Evolutionary conservation across 2,329 filamentous ascomycete genomes (phyloP), one percentile per base, ranked within the genome.

Genomic region (Pseudodiploospora longispora): DNA sequence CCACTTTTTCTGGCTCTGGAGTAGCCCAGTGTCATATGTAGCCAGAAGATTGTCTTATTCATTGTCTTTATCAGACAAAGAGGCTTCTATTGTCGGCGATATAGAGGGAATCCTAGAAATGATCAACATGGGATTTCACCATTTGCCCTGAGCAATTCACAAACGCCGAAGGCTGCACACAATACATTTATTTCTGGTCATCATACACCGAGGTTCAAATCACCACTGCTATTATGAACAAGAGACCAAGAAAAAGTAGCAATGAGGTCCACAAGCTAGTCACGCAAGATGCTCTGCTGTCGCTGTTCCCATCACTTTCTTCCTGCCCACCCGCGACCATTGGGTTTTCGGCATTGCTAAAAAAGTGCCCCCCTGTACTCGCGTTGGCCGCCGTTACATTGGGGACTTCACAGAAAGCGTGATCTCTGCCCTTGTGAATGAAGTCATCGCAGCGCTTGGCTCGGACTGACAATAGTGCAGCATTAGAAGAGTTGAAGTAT

Each of bases 401-500:
- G 1, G 51, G 50, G 28, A 63, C 45, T n/a, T 31, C 30, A 41
- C 62, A 65, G 6, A 51, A 40, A n/a, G 52, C 36, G 27, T 35
- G 43, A 30, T 42, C 41, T n/a, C 32, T 10, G 19, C 19, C 12
- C 4, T 12, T 30, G 9, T 47, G 38, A 6, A 38, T 36, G 50
- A 40, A n/a, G 29, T 38, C 19, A 8, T 41, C 36, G 27, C 58
- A 60, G 28, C 33, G 38, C 9, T 38, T 41, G 28, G 34, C 42
- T 36, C 40, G 44, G 30, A 39, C 39, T 28, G 40, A 34, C 38
- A 52, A 54, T 31, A 41, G 41, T 4, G 47, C 32, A 2, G 54
- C 50, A 19, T 68, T 53, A 3, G 82, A 81, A 10, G 82, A 82
- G 67, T 90, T 90, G 68, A 89, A 91, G 62, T 90, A 91, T 0